These are phyloP conservation scores for Suhomyces vadensis DNA, from an alignment of 805 yeast species.

Conservation along the genomic window DNA sequence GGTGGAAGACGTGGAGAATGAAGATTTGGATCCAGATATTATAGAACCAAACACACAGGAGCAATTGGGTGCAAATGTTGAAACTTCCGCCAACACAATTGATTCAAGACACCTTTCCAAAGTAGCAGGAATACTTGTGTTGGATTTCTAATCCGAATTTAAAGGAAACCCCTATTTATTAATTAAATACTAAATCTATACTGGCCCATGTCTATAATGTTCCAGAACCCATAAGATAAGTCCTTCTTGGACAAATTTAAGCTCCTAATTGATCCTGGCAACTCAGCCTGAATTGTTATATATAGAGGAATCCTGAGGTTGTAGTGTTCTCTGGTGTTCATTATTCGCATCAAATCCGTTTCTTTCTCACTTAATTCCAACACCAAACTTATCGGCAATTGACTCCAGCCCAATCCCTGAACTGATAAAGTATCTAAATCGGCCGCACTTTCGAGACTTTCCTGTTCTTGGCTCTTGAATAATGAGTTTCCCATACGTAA, in stretches of 20 bases:
- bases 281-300: slow-evolving; percentile 25
- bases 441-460: slow-evolving; percentile 6
- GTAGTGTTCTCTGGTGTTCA: neutral
- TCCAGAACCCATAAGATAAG: slow-evolving; percentile 31
- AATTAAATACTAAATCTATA: slow-evolving; percentile 6
- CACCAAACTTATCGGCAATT: slow-evolving; percentile 29
- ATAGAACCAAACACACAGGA: slow-evolving; percentile 22
- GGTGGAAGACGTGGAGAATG: slow-evolving; percentile 17
- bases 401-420: slow-evolving; percentile 35
- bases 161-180: no score
- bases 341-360: neutral
- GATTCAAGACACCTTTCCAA: slow-evolving; percentile 57
- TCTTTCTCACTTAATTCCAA: slow-evolving; percentile 6
- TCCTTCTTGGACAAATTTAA: slow-evolving; percentile 16
- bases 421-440: slow-evolving; percentile 19
- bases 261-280: slow-evolving; percentile 23
- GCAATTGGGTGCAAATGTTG: slow-evolving; percentile 14
- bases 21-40: slow-evolving; percentile 14
- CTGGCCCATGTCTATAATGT: slow-evolving; percentile 14
- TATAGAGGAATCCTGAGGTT: slow-evolving; percentile 30
- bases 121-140: slow-evolving; percentile 55
- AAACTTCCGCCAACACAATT: slow-evolving; percentile 32
- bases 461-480: neutral
- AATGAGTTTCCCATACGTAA: slow-evolving; percentile 22
- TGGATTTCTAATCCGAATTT: slow-evolving; percentile 59